These are phyloP conservation scores for Psilocybe cubensis DNA, from an alignment of 768 basidiomycete species.

Conservation along the genomic window DNA sequence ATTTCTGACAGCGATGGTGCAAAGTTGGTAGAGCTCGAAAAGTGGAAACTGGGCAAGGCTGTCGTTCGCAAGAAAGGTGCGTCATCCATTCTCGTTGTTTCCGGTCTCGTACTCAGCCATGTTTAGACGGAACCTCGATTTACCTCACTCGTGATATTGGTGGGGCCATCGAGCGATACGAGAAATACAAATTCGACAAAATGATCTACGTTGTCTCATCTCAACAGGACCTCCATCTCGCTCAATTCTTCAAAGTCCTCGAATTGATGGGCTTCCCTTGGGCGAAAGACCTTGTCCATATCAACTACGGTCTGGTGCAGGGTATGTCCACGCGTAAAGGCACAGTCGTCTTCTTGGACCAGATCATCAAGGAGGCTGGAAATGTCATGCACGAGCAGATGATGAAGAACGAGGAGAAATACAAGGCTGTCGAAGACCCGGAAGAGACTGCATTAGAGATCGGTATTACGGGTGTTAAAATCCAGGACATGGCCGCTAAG, in stretches of 20 bases:
- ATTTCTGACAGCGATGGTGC: conserved; percentile 81
- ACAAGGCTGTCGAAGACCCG: conserved; percentile 85
- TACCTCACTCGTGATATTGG: conserved; percentile 96
- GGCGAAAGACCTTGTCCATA: conserved; percentile 81
- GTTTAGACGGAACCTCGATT: conserved; percentile 86
- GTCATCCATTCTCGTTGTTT: conserved; percentile 15
- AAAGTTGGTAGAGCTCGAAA: conserved; percentile 83
- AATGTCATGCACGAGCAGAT: conserved; percentile 96
- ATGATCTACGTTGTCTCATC: conserved; percentile 94
- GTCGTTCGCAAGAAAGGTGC: conserved; percentile 85
- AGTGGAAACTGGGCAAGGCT: conserved; percentile 91
- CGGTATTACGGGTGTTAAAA: conserved; percentile 95
- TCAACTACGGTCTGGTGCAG: conserved; percentile 90
- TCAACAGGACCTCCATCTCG: conserved; percentile 84
- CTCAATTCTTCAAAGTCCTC: conserved; percentile 94
- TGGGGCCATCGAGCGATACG: conserved; percentile 89
- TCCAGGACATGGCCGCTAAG: conserved; percentile 96
- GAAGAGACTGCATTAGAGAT: conserved; percentile 78
- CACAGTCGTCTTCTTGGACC: conserved; percentile 92
- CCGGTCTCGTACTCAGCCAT: background rate
- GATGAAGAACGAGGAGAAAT: conserved; percentile 93
- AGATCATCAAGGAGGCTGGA: conserved; percentile 88
- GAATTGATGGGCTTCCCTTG: conserved; percentile 89
- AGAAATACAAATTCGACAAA: conserved; percentile 84
- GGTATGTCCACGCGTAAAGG: conserved; percentile 96